A percentile compares a stretch with the other conserved stretches of the same genome.
phyloP scores from a whole-genome alignment of 116 monocot genomes.

The Posidonia oceanica region DNA sequence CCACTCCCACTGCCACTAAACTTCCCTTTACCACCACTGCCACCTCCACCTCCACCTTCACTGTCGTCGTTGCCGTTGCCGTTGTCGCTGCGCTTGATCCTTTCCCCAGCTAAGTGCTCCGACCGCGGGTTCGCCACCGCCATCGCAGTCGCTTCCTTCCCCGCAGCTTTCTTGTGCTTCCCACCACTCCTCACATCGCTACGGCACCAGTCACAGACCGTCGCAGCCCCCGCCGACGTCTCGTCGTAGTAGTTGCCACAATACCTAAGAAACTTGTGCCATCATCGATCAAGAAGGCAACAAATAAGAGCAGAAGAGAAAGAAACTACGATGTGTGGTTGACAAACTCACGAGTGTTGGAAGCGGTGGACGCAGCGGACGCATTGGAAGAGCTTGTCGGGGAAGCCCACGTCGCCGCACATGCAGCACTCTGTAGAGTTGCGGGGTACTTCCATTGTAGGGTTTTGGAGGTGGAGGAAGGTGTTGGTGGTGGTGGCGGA shows the following conservation, averaged over 20 bases:
- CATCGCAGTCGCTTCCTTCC: neutral
- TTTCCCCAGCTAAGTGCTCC: constrained; percentile 5
- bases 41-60: neutral
- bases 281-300: neutral
- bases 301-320: neutral
- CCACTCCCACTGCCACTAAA: neutral
- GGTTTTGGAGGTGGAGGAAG: too few relatives aligned
- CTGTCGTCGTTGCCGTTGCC: constrained; percentile 8
- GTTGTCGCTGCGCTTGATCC: constrained; percentile 13
- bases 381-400: constrained; percentile 74
- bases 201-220: constrained; percentile 74
- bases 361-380: constrained; percentile 51
- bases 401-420: constrained; percentile 84
- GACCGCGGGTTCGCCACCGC: neutral
- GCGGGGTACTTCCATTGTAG: neutral
- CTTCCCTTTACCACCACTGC: neutral
- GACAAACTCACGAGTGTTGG: constrained; percentile 61
- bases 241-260: constrained; percentile 58
- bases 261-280: constrained; percentile 20
- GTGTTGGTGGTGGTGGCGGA: too few relatives aligned
- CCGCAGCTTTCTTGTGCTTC: neutral
- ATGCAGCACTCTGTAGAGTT: constrained; percentile 44
- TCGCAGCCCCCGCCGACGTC: constrained; percentile 2
- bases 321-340: neutral
- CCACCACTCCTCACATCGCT: constrained; percentile 24